Conservation (phyloP, 2,329 filamentous ascomycete species). For the Sporothrix pseudoabietina region DNA sequence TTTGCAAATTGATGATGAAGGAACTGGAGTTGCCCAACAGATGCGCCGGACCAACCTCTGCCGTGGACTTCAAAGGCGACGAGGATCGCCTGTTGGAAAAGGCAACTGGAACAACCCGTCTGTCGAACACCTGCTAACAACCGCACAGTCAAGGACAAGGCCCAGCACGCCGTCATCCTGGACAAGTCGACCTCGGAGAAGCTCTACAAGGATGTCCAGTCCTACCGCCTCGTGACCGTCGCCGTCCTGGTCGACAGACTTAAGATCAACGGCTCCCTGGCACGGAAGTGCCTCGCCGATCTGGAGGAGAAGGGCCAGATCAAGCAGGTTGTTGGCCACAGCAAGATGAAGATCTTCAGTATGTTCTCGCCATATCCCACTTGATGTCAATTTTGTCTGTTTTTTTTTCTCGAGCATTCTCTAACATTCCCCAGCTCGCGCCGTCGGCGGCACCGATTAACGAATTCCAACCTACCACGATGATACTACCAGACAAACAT, state of each 20-base stretch:
- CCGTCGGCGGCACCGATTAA: constrained; percentile 57
- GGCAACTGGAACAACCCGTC: neutral
- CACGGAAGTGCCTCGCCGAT: constrained; percentile 83
- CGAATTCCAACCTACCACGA: constrained; percentile 27
- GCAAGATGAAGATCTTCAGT: constrained; percentile 98
- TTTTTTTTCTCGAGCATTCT: neutral
- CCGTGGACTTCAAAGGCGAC: neutral
- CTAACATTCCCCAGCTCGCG: constrained; percentile 53
- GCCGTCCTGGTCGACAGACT: constrained; percentile 98
- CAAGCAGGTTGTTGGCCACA: constrained; percentile 96
- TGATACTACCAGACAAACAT: constrained; percentile 32
- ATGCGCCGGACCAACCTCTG: neutral
- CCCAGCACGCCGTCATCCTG: constrained; percentile 97
- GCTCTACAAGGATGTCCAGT: constrained; percentile 99
- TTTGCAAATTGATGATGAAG: neutral
- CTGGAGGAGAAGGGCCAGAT: constrained; percentile 98
- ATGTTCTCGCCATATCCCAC: constrained; percentile 42
- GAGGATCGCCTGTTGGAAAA: neutral
- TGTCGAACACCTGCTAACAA: constrained; percentile 19
- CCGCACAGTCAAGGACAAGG: constrained; percentile 94
- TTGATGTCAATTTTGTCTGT: neutral
- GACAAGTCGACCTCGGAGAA: constrained; percentile 97
- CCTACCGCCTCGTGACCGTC: constrained; percentile 98
- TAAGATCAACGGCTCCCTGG: constrained; percentile 99
- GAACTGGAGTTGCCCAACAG: neutral